A percentile compares a stretch with the other conserved stretches of the same genome.
Evolutionary conservation across 352 stramenopile genomes (phyloP).

Genomic region (Globisporangium recalcitrans): DNA sequence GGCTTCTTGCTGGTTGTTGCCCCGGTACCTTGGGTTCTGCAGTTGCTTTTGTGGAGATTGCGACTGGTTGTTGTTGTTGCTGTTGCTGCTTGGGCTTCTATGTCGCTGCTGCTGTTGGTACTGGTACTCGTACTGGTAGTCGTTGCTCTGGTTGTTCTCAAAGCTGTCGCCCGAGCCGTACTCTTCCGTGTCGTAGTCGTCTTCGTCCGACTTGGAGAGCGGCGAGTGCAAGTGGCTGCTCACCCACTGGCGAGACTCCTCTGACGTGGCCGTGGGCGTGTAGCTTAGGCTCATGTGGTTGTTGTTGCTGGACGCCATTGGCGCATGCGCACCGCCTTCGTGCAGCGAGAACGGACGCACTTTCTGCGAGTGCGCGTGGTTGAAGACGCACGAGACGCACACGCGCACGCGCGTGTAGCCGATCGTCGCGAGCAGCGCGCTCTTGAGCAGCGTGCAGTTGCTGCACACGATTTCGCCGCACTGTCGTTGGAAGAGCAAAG

Average conservation of each 20-base stretch:
- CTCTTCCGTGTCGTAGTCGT: conserved; percentile 36
- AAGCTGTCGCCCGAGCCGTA: conserved; percentile 30
- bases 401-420: conserved; percentile 66
- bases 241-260: conserved; percentile 50
- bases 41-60: conserved; percentile 4
- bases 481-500: conserved; percentile 15
- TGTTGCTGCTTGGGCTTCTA: conserved; percentile 10
- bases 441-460: conserved; percentile 74
- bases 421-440: conserved; percentile 43
- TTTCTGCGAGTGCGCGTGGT: conserved; percentile 24
- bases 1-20: conserved; percentile 23
- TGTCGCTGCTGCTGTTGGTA: conserved; percentile 13
- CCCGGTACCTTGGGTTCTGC: conserved; percentile 10
- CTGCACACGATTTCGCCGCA: conserved; percentile 82
- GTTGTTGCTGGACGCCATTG: not conserved
- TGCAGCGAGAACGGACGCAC: conserved; percentile 3
- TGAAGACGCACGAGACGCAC: conserved; percentile 76
- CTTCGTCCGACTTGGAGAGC: conserved; percentile 30
- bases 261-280: conserved; percentile 12
- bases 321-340: too few relatives aligned
- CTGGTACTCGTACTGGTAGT: conserved; percentile 26
- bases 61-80: conserved; percentile 21
- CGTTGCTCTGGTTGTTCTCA: conserved; percentile 14
- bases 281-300: conserved; percentile 17
- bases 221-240: conserved; percentile 65